phyloP scores from a whole-genome alignment of 2,329 filamentous ascomycete genomes.

The Xylariaceae sp. region DNA sequence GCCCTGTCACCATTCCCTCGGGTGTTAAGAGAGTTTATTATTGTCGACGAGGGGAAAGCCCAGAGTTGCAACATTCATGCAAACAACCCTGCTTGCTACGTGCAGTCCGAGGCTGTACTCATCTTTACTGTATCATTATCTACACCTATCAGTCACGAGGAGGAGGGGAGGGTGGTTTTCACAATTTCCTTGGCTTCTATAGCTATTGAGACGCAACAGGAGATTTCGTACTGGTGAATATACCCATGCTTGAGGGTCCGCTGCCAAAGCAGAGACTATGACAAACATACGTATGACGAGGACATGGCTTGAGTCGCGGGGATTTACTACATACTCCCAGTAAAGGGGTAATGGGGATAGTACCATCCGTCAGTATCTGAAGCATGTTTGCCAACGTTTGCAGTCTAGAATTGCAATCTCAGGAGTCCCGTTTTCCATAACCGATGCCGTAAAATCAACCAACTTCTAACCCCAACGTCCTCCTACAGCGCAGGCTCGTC shows the following conservation, averaged over 20 bases:
- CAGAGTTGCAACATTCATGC: background rate
- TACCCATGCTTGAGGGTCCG: background rate
- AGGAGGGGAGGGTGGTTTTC: background rate
- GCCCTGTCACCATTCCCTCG: background rate
- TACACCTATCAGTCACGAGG: background rate
- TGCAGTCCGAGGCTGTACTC: background rate
- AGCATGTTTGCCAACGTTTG: background rate
- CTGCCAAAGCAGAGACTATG: background rate
- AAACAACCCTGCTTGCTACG: background rate
- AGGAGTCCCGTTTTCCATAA: background rate
- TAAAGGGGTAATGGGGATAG: no score
- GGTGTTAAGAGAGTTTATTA: background rate
- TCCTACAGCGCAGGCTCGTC: no score
- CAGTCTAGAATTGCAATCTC: background rate
- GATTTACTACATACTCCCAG: background rate
- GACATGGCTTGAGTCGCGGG: background rate
- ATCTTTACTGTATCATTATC: background rate
- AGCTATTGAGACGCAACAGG: background rate
- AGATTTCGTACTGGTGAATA: background rate
- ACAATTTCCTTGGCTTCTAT: background rate
- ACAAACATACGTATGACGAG: background rate
- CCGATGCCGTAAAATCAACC: no score
- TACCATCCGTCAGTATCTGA: no score
- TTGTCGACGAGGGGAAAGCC: background rate
- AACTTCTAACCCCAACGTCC: no score